Conservation (phyloP, 1,284 basidiomycete species). For the Papiliotrema nemorosa region DNA sequence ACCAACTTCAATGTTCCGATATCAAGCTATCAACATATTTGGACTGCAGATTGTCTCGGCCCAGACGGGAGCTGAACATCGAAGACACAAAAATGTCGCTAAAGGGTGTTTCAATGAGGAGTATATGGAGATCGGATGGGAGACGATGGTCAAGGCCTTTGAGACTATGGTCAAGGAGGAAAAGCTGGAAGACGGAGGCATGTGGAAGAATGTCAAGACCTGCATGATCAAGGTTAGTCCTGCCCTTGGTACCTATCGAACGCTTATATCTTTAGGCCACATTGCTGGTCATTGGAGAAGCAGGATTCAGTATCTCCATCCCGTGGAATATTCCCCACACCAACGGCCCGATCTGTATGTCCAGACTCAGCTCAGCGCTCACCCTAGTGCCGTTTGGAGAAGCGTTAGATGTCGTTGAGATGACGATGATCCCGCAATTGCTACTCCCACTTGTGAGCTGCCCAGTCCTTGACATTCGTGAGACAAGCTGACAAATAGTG, state of each 20-base stretch:
- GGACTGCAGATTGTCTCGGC: slow-evolving; percentile 17
- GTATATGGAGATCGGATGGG: slow-evolving; percentile 18
- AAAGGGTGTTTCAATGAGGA: slow-evolving; percentile 24
- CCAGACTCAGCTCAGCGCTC: neutral
- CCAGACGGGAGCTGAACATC: slow-evolving; percentile 16
- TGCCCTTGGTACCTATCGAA: neutral
- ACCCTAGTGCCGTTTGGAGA: slow-evolving; percentile 22
- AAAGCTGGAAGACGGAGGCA: slow-evolving; percentile 13
- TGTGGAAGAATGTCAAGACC: slow-evolving; percentile 10
- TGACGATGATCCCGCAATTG: slow-evolving; percentile 15
- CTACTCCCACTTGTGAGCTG: slow-evolving; percentile 14
- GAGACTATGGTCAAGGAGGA: slow-evolving; percentile 19
- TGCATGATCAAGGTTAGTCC: slow-evolving; percentile 15
- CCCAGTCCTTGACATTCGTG: neutral
- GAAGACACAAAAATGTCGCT: slow-evolving; percentile 19
- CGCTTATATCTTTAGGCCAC: slow-evolving; percentile 8
- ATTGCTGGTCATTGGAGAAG: slow-evolving; percentile 18
- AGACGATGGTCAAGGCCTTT: slow-evolving; percentile 8
- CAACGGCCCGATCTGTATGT: slow-evolving; percentile 17
- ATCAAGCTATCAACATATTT: slow-evolving; percentile 16
- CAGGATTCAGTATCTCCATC: slow-evolving; percentile 19
- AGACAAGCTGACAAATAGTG: slow-evolving; percentile 6
- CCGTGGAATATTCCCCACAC: slow-evolving; percentile 19
- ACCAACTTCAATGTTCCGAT: slow-evolving; percentile 14
- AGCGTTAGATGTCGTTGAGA: slow-evolving; percentile 16